Percentiles rank a stretch among this genome's conserved stretches.
phyloP scores from a whole-genome alignment of 2,329 filamentous ascomycete species.

The Cercospora sp. region DNA sequence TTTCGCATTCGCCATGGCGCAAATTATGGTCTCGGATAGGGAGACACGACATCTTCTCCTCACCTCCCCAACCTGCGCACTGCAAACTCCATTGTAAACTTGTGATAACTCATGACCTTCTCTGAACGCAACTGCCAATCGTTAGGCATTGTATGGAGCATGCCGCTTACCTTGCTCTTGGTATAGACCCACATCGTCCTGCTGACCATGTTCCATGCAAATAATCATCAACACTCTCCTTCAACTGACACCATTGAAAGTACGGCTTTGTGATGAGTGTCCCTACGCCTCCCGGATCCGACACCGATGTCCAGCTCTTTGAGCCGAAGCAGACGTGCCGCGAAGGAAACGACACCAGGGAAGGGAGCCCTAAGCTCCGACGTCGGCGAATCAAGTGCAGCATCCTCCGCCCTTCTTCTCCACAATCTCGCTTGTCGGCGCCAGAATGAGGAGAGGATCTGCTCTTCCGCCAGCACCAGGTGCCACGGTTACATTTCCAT shows the following conservation, averaged over 20 bases:
- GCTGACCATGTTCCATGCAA: neutral
- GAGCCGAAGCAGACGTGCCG: neutral
- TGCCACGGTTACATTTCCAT: neutral
- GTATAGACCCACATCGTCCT: neutral
- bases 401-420: neutral
- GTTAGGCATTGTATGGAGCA: neutral
- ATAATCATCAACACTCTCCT: neutral
- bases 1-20: neutral
- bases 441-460: conserved; percentile 5
- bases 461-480: neutral
- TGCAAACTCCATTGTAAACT: no score
- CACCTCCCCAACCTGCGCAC: neutral
- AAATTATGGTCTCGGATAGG: neutral
- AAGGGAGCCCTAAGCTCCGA: neutral
- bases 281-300: neutral
- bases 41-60: neutral
- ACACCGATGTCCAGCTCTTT: neutral
- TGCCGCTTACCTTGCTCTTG: neutral
- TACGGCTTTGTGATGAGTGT: neutral
- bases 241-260: neutral
- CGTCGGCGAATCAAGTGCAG: conserved; percentile 1
- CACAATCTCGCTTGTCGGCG: conserved; percentile 6
- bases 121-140: neutral
- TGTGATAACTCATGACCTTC: neutral
- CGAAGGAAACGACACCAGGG: neutral